Base-by-base conservation (phyloP, 2,329 filamentous ascomycete species). In the Stemphylium lycopersici region DNA sequence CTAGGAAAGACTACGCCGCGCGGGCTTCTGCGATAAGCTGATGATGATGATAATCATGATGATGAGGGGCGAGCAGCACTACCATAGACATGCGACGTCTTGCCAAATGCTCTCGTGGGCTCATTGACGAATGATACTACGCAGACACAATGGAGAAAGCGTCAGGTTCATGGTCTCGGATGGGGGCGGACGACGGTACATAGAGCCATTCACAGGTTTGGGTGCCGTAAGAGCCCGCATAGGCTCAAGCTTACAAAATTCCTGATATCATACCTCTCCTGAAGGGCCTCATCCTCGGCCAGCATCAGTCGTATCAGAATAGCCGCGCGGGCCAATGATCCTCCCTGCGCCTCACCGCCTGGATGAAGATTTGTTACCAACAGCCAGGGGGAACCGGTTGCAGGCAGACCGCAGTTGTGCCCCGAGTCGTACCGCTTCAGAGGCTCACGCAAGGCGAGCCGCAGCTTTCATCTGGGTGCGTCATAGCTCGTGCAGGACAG, bases 261-360 rank as follows among this genome's bases (percentile, higher is more conserved):
- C 39, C 51, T 36, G 51, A 54, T 54, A 55, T 59, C 53, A 58
- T 42, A 48, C 32, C 41, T 56, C 34, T 46, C 39, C 29, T 26
- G 34, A 24, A 38, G 49, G 50, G 33, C 20, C 32, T 47, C 36
- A 26, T 44, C 52, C 43, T 62, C 59, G 52, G 50, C 48, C 44
- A 52, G n/a, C 31, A 38, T 56, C 51, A 41, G 47, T 59, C 37
- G 50, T 49, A 55, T 49, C 50, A 53, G 24, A 52, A 55, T 54
- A 48, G 46, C 53, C 46, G 55, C 39, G 38, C 46, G 49, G 55
- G 39, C 70, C 68, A 71, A 70, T 72, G 47, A 54, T 31, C 47
- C 20, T 32, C 15, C 7, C 18, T 50, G 55, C 32, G 57, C 46
- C 60, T 65, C 70, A 73, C 70, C 69, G 70, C 70, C 63, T 65